These are phyloP conservation scores for Sporothrix euskadiensis DNA, from an alignment of 2,329 filamentous ascomycete species.

Conservation along the genomic window DNA sequence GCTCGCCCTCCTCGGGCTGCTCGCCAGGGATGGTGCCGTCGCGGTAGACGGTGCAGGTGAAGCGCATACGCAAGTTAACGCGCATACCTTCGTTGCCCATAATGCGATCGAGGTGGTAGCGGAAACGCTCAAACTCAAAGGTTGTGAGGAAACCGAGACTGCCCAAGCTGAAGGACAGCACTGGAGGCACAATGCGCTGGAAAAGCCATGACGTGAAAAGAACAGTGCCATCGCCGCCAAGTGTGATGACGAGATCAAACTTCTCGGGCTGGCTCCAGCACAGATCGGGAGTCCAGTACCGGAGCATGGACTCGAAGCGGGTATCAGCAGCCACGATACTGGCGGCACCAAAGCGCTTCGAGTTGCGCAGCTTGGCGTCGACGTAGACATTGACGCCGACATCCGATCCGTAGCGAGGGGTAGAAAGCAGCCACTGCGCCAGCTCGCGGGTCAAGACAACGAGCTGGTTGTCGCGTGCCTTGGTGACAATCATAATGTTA, in stretches of 20 bases:
- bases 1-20: conserved; percentile 82
- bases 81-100: conserved; percentile 97
- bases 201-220: conserved; percentile 91
- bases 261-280: conserved; percentile 93
- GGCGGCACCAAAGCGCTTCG: conserved; percentile 80
- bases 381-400: conserved; percentile 97
- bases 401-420: conserved; percentile 84
- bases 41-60: conserved; percentile 95
- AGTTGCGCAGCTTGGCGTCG: conserved; percentile 88
- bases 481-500: conserved; percentile 98
- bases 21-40: conserved; percentile 46
- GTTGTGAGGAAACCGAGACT: conserved; percentile 86
- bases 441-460: conserved; percentile 87
- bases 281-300: conserved; percentile 94
- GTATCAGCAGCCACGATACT: conserved; percentile 72
- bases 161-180: conserved; percentile 80
- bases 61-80: conserved; percentile 96
- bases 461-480: conserved; percentile 90
- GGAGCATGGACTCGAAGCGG: conserved; percentile 78
- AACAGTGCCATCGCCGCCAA: conserved; percentile 84
- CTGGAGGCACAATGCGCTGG: conserved; percentile 81
- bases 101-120: conserved; percentile 78
- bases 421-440: conserved; percentile 81
- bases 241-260: conserved; percentile 89
- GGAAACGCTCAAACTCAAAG: conserved; percentile 86